Evolutionary conservation across 768 basidiomycete species (phyloP), one percentile per base, ranked within the genome.

Genomic region (Leccinum subgranulosum): DNA sequence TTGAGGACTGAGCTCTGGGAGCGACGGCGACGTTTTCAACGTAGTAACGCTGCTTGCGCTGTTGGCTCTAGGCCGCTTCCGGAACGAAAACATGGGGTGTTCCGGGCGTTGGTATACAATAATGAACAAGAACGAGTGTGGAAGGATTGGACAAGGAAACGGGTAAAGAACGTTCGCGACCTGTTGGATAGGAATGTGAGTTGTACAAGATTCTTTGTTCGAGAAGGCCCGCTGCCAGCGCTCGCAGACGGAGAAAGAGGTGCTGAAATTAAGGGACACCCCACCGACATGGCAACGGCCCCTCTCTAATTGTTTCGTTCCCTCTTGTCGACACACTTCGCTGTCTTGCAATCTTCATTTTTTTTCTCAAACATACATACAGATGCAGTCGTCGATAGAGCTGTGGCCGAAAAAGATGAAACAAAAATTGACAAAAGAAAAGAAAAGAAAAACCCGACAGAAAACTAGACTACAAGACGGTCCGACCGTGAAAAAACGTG

Each of bases 1-100:
- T 66, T 85, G 86, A 46, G 86, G 80, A 53, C 76, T 79, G 63
- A 93, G 81, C 67, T 90, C 84, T 56, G 92, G 92, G 36, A 93
- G 81, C 51, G 90, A 92, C 8, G 90, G 87, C 41, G 88, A 90
- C n/a, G 84, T 79, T 65, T 84, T 86, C 53, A 92, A 78, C 59
- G 75, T 74, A 34, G 54, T 67, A 29, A 55, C 53, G 57, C 68
- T 68, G 65, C 59, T 58, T 43, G 78, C 73, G 64, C 80, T 75
- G 64, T 71, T 73, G 74, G 80, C 77, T 76, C 78, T 84, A 65
- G 72, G 74, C 57, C 82, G 77, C 72, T 85, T 89, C 65, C 88
- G 84, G 59, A 88, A 85, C 53, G 84, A 85, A 72, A 90, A 90
- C 88, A 91, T 91, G 64, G 71, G 60, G 56, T 56, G 49, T 54